Percentiles rank a stretch among this genome's conserved stretches.
These are phyloP conservation scores for Phytophthora fragariae DNA, from an alignment of 352 stramenopile species.

Conservation along the genomic window DNA sequence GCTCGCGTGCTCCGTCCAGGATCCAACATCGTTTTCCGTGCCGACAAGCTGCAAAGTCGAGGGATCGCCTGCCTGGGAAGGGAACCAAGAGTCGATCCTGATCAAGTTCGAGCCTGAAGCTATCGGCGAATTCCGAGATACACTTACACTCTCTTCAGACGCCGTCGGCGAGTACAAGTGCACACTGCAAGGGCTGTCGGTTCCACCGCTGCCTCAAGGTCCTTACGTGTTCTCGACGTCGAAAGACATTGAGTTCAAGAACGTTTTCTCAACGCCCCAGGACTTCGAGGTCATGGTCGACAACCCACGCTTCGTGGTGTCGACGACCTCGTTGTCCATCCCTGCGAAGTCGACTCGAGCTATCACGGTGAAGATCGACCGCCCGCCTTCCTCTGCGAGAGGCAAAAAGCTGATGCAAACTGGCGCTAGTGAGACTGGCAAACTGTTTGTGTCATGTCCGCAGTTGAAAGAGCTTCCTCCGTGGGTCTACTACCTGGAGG, in stretches of 20 bases:
- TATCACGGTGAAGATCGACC: slow-evolving; percentile 73
- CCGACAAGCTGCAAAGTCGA: slow-evolving; percentile 60
- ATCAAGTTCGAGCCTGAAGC: slow-evolving; percentile 92
- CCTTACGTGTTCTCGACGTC: slow-evolving; percentile 75
- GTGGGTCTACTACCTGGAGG: slow-evolving; percentile 91
- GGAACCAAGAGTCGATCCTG: slow-evolving; percentile 59
- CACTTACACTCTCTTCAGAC: slow-evolving; percentile 68
- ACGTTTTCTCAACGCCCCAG: slow-evolving; percentile 81
- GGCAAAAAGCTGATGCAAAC: slow-evolving; percentile 22
- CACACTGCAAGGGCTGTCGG: slow-evolving; percentile 77
- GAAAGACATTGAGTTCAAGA: slow-evolving; percentile 90
- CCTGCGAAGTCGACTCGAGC: slow-evolving; percentile 69
- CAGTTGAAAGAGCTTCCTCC: slow-evolving; percentile 73
- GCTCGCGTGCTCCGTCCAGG: slow-evolving; percentile 62
- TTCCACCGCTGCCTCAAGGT: slow-evolving; percentile 82
- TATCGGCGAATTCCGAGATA: slow-evolving; percentile 88
- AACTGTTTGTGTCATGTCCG: slow-evolving; percentile 85
- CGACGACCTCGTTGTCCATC: slow-evolving; percentile 64
- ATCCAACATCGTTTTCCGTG: slow-evolving; percentile 79
- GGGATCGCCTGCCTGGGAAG: slow-evolving; percentile 74
- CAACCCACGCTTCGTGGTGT: slow-evolving; percentile 75
- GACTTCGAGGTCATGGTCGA: slow-evolving; percentile 89
- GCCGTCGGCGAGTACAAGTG: slow-evolving; percentile 87
- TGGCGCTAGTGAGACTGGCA: slow-evolving; percentile 51
- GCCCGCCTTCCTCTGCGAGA: slow-evolving; percentile 6